These are phyloP conservation scores for Daldinia grandis DNA, from an alignment of 495 filamentous ascomycete species.

Conservation along the genomic window DNA sequence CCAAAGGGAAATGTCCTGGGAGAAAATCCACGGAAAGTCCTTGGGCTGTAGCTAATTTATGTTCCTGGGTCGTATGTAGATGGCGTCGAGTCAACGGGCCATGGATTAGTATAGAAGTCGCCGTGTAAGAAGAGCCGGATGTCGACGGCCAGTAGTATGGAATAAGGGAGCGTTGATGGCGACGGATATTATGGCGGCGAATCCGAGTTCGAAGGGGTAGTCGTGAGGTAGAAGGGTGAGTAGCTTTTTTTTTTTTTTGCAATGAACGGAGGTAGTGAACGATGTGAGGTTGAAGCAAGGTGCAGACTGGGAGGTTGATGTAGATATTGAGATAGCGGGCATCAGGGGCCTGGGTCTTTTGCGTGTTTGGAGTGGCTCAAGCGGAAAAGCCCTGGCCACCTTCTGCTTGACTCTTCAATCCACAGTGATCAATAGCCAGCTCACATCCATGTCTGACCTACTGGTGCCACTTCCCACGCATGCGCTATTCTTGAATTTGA, in stretches of 20 bases:
- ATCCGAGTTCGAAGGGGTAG: conserved; percentile 30
- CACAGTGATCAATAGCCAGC: conserved; percentile 45
- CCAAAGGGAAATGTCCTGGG: conserved; percentile 35
- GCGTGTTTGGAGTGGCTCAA: conserved; percentile 46
- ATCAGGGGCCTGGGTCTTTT: conserved; percentile 39
- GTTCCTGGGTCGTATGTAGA: conserved; percentile 38
- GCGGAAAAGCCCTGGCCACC: conserved; percentile 35
- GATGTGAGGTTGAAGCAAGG: conserved; percentile 38
- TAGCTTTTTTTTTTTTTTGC: conserved; percentile 31
- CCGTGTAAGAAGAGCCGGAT: conserved; percentile 14
- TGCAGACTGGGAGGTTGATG: conserved; percentile 46
- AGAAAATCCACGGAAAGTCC: conserved; percentile 46
- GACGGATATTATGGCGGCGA: conserved; percentile 31
- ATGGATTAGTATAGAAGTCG: conserved; percentile 34
- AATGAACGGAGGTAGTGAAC: conserved; percentile 39
- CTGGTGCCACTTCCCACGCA: conserved; percentile 44
- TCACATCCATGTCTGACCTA: conserved; percentile 46
- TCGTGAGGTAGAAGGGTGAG: conserved; percentile 28
- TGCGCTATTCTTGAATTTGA: conserved; percentile 49
- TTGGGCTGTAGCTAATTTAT: conserved; percentile 35
- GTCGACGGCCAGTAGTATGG: conserved; percentile 20
- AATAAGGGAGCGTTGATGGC: conserved; percentile 28
- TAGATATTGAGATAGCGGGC: conserved; percentile 47
- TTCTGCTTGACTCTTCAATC: conserved; percentile 40
- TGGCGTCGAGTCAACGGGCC: conserved; percentile 43